Evolutionary conservation across 352 stramenopile genomes (phyloP).

Genomic region (Globisporangium barbulae): DNA sequence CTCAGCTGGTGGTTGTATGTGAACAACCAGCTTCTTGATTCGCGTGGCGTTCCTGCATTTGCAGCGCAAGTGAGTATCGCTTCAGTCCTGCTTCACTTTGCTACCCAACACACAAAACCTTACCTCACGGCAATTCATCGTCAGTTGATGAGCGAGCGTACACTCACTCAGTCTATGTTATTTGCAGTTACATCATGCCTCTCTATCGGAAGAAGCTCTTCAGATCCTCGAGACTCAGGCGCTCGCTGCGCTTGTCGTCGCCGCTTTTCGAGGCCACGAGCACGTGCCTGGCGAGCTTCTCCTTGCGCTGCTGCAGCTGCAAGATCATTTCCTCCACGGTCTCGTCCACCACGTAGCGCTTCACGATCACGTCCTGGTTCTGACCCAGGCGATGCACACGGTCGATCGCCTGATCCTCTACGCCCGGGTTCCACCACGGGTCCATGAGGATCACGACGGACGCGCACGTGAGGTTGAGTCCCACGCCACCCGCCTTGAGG

Average conservation of each 20-base stretch:
- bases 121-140: neutral
- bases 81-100: neutral
- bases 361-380: constrained; percentile 79
- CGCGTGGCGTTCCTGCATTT: neutral
- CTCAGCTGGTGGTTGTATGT: too few relatives aligned
- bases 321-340: constrained; percentile 93
- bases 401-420: constrained; percentile 95
- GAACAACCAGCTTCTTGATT: neutral
- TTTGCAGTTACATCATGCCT: neutral
- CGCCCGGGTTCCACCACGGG: constrained; percentile 93
- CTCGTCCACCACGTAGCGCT: constrained; percentile 85
- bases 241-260: constrained; percentile 39
- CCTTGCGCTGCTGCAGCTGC: constrained; percentile 88
- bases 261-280: constrained; percentile 51
- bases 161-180: neutral
- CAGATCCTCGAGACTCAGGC: constrained; percentile 66
- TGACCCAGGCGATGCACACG: constrained; percentile 89
- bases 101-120: neutral
- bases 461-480: constrained; percentile 89
- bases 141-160: neutral
- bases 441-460: constrained; percentile 89
- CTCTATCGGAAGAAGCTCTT: constrained; percentile 61
- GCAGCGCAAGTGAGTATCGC: neutral
- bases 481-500: constrained; percentile 86
- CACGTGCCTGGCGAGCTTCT: constrained; percentile 80